Evolutionary conservation across 805 yeast genomes (phyloP), one percentile per base, ranked within the genome.

Genomic region (Yamadazyma scolyti): DNA sequence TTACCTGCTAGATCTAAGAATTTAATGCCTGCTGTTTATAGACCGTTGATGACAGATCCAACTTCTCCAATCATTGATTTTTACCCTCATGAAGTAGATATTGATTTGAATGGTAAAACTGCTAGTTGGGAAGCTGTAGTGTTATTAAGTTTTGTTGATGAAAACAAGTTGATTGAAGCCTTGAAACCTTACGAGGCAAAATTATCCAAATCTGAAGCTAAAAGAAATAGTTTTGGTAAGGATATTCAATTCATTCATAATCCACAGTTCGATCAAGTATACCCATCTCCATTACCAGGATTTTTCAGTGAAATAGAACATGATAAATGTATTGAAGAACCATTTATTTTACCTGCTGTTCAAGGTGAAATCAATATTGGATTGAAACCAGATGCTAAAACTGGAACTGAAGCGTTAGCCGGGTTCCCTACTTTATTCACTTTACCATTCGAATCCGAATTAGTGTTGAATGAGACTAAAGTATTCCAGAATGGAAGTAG

Each of bases 111-210:
- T 53, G 98, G 97, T 25, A 93, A 93, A 55, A 85, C 88, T 33
- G 95, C 93, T 2, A 82, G 87, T 29, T 93, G 98, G 98, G 97
- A 93, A 62, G 97, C 97, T 8, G 96, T 93, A 34, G 96, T 93
- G 5, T 73, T 86, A 47, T 73, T 93, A 36, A 80, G 94, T 4
- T 93, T 93, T 68, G 97, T 93, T 27, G 97, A 93, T 44, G 87
- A 83, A 48, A 58, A 73, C 18, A 71, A 93, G 38, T 69, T 93
- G 34, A 61, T 82, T 19, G 77, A 69, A 3, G 90, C 90, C 1
- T 74, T 93, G 73, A 65, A 60, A 28, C 85, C 95, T 2, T 58
- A 70, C 24, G 83, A 85, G 35, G 48, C 61, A 1, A 71, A 68
- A 38, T 62, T 93, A 34, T 64, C 79, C 1, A 73, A 82, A 0